Base-by-base conservation (phyloP, 1,284 basidiomycete genomes). In the Vanrija sp. region DNA sequence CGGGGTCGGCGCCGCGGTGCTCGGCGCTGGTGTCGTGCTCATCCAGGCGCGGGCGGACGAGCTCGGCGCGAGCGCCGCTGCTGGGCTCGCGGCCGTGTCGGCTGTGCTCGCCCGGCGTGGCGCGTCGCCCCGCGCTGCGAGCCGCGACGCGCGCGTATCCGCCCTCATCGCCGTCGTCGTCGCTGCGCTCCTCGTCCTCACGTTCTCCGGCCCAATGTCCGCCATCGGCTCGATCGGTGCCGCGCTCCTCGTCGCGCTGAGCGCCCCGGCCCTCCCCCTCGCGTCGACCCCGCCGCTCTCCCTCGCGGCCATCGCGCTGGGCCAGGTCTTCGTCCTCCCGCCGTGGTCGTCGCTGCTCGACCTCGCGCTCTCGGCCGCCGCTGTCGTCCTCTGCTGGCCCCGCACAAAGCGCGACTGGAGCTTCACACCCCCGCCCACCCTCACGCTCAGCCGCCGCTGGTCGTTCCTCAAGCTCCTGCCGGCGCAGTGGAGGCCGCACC, bases 401-500 rank as follows among this genome's bases (percentile, higher is more conserved):
- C 39, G 22, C 42, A 27, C 53, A n/a, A 9, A 24, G 39, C 27
- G 19, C 22, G 60, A 53, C 62, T 60, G 61, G 18, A 22, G 4
- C 59, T 55, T 47, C 59, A 20, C 36, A 41, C 38, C 41, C 2
- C 1, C 31, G 31, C 31, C 31, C 12, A 12, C 10, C 9, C 31
- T 31, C 9, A 12, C 53, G 6, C 53, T 49, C 8, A 63, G 62
- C 63, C 65, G 66, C 3, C 48, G 56, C 19, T 55, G 31, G 31
- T 14, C 31, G 7, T 12, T 31, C 31, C 31, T 66, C 45, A 56
- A 55, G n/a, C 48, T 72, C 31, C 36, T 73, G 12, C 62, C 72
- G 2, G 43, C 63, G 2, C 36, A 52, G 15, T 73, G 69, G 71
- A 82, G 84, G 53, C 83, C 85, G 16, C 89, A 93, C 72, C 74